Evolutionary conservation across 106 monocot genomes (phyloP).

Genomic region (Triglochin maritima): DNA sequence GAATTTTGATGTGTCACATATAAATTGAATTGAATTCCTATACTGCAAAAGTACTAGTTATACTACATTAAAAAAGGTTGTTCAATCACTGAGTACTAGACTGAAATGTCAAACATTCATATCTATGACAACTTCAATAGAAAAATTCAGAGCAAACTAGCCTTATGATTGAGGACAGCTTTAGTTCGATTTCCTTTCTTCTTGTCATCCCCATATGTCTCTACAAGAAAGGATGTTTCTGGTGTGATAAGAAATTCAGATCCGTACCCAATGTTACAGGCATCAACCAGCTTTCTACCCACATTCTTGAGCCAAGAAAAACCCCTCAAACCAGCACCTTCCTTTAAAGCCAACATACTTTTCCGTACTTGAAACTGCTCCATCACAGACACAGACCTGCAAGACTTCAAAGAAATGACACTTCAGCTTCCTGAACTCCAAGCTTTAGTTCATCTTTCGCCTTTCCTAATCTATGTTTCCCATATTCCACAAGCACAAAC

Average conservation of each 20-base stretch:
- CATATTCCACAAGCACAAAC: too few relatives aligned
- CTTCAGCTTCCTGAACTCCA: not conserved
- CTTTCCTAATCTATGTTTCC: too few relatives aligned
- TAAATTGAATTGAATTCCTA: too few relatives aligned
- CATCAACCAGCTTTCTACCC: constrained; percentile 29
- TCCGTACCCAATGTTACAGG: constrained; percentile 49
- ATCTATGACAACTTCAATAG: not conserved
- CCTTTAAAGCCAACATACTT: constrained; percentile 31
- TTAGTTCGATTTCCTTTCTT: constrained; percentile 39
- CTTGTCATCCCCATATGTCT: constrained; percentile 40
- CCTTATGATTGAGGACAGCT: constrained; percentile 78
- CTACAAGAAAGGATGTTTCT: constrained; percentile 47
- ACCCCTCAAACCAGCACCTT: constrained; percentile 15
- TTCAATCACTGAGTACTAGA: too few relatives aligned
- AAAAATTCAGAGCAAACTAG: constrained; percentile 14
- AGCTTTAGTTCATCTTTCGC: too few relatives aligned
- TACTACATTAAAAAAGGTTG: too few relatives aligned
- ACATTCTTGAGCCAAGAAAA: constrained; percentile 44
- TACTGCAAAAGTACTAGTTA: too few relatives aligned
- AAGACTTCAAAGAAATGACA: constrained; percentile 1
- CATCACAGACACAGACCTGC: constrained; percentile 67
- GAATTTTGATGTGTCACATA: too few relatives aligned
- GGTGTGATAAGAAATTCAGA: constrained; percentile 57
- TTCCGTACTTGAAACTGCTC: constrained; percentile 63
- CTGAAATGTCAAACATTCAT: not conserved